These are phyloP conservation scores for Leishmania turanica DNA, from an alignment of 208 protist genomes.

Conservation along the genomic window DNA sequence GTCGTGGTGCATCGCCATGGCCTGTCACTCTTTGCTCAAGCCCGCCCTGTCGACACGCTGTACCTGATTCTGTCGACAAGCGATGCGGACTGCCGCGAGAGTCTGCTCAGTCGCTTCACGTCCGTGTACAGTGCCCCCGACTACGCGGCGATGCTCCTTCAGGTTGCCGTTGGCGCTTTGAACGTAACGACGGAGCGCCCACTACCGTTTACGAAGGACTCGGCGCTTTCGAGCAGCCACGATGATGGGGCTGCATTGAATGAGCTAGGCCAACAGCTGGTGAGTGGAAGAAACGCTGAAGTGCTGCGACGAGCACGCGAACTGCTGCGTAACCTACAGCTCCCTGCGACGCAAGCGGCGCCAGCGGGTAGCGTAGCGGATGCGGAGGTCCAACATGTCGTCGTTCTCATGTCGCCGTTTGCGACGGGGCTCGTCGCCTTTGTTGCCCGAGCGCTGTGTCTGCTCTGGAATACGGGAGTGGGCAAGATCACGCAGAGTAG, in stretches of 20 bases:
- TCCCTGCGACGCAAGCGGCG: constrained; percentile 50
- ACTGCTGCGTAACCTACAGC: constrained; percentile 58
- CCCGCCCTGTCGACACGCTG: constrained; percentile 85
- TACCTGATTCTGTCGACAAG: constrained; percentile 71
- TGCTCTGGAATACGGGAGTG: constrained; percentile 66
- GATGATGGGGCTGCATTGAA: constrained; percentile 52
- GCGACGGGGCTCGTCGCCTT: constrained; percentile 57
- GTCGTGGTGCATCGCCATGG: constrained; percentile 81
- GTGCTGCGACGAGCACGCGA: constrained; percentile 65
- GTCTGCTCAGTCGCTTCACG: constrained; percentile 78
- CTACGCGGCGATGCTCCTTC: constrained; percentile 90
- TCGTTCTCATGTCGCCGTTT: constrained; percentile 78
- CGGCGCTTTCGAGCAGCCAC: constrained; percentile 21
- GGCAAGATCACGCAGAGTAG: constrained; percentile 30
- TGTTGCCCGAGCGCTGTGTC: constrained; percentile 67
- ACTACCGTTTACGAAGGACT: constrained; percentile 11
- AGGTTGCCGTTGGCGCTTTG: constrained; percentile 68
- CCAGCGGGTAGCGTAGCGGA: constrained; percentile 25
- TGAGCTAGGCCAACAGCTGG: constrained; percentile 52
- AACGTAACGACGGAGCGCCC: constrained; percentile 8
- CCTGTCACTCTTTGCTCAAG: constrained; percentile 74
- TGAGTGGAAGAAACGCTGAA: constrained; percentile 45
- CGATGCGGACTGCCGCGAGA: constrained; percentile 49
- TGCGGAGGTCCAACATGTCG: constrained; percentile 34
- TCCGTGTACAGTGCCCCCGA: constrained; percentile 65